Evolutionary conservation across 129 eudicot genomes (phyloP).

Genomic region (Rutidosis leptorrhynchoides): DNA sequence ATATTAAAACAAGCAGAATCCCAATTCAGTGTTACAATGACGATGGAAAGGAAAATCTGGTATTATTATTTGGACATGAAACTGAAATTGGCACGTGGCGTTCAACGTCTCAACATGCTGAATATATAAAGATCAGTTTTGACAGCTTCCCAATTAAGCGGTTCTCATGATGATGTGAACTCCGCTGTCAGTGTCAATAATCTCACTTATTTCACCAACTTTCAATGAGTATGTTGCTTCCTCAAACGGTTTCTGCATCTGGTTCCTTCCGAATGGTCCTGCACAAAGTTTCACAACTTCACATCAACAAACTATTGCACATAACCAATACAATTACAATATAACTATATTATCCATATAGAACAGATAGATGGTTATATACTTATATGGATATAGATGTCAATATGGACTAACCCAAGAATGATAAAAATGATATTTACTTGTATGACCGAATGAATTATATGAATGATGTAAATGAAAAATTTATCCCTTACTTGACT

Average conservation of each 20-base stretch:
- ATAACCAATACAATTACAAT: not conserved
- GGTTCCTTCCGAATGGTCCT: conserved; percentile 81
- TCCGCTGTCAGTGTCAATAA: conserved; percentile 79
- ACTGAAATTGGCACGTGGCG: conserved; percentile 6
- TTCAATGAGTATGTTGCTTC: conserved; percentile 68
- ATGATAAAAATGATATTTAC: too few relatives aligned
- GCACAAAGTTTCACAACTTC: not conserved
- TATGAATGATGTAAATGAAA: too few relatives aligned
- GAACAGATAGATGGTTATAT: too few relatives aligned
- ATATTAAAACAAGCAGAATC: conserved; percentile 18
- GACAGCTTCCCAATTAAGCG: conserved; percentile 14
- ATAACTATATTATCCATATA: too few relatives aligned
- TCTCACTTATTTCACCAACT: conserved; percentile 69
- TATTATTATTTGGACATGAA: conserved; percentile 22
- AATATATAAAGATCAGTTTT: not conserved
- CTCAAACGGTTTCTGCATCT: conserved; percentile 95
- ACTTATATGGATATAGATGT: too few relatives aligned
- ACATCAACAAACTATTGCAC: not conserved
- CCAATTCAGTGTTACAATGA: conserved; percentile 12
- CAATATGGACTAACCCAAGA: too few relatives aligned
- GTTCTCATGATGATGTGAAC: conserved; percentile 75
- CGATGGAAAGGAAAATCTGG: conserved; percentile 19
- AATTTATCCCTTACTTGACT: too few relatives aligned
- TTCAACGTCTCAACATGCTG: not conserved
- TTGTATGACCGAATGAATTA: too few relatives aligned